phyloP scores from a whole-genome alignment of 495 filamentous ascomycete genomes.

The Cladorrhinum samala region DNA sequence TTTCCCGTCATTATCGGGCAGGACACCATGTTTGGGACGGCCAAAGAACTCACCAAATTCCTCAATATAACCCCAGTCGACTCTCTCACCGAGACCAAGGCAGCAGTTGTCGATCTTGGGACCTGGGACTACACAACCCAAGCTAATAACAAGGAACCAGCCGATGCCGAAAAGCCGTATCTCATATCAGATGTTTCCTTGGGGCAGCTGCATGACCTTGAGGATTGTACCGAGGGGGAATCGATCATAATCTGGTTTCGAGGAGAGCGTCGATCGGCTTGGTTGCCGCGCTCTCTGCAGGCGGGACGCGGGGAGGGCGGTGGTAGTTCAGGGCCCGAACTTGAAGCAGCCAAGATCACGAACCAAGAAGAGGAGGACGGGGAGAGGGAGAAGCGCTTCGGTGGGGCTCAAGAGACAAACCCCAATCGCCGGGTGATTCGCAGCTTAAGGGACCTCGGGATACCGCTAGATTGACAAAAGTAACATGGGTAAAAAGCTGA shows the following conservation, averaged over 20 bases:
- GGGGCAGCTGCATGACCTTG: neutral
- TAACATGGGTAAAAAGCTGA: too few relatives aligned
- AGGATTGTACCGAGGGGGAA: neutral
- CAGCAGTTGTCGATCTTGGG: neutral
- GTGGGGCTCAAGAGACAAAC: neutral
- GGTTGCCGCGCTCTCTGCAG: neutral
- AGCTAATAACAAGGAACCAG: neutral
- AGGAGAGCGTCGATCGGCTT: neutral
- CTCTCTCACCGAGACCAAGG: neutral
- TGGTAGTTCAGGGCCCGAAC: neutral
- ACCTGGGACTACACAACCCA: neutral
- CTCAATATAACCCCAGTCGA: neutral
- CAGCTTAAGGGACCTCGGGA: neutral
- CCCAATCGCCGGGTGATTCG: neutral
- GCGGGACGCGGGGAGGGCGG: neutral
- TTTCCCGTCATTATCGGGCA: neutral
- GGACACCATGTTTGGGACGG: neutral
- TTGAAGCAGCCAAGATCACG: neutral
- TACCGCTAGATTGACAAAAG: neutral
- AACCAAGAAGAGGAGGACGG: neutral
- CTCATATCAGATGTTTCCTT: neutral
- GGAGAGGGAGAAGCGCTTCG: neutral
- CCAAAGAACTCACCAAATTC: neutral
- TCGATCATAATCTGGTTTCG: neutral
- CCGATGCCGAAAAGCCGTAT: neutral